Evolutionary conservation across 345 rosid species (phyloP), one percentile per base, ranked within the genome.

Genomic region (Trapa incisa): DNA sequence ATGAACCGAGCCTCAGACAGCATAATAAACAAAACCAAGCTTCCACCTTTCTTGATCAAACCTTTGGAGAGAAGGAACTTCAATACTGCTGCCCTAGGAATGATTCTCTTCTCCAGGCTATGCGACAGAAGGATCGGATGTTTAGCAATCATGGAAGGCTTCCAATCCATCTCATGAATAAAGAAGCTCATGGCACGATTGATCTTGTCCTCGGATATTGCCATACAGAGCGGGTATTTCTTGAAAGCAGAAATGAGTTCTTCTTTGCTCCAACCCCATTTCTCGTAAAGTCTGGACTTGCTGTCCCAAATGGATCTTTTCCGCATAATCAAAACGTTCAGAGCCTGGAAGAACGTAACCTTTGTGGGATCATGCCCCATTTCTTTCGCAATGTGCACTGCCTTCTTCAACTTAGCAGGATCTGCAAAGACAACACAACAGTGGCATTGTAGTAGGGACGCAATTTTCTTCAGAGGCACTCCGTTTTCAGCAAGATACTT

Each of bases 41-140:
- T 22, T 9, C 22, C 9, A 36, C 11, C 12, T 22, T n/a, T n/a
- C 62, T 57, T 16, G 7, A 57, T 14, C 62, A n/a, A 16, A 9
- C 37, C 62, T 57, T 33, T 57, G 35, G 35, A 72, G 12, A 71
- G 14, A 50, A 81, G 65, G 64, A 54, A 41, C 12, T 61, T 67
- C 48, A 65, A 39, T 32, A 76, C 74, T 12, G 71, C 29, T 12
- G 38, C 61, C 74, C 88, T 63, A 0, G 85, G 85, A 48, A 73
- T 15, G 39, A 76, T 57, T 47, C 76, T 68, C 70, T 76, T 80
- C 67, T 76, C 70, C 64, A 81, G 37, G 70, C 84, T 80, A 6
- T 47, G 5, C 0, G 63, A 5, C 53, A 78, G 3, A 36, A 73
- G 2, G 6, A 1, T 0, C 0, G 81, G 81, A n/a, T 12, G 3